These are phyloP conservation scores for Pulveroboletus sp. DNA, from an alignment of 768 basidiomycete genomes.

Conservation along the genomic window DNA sequence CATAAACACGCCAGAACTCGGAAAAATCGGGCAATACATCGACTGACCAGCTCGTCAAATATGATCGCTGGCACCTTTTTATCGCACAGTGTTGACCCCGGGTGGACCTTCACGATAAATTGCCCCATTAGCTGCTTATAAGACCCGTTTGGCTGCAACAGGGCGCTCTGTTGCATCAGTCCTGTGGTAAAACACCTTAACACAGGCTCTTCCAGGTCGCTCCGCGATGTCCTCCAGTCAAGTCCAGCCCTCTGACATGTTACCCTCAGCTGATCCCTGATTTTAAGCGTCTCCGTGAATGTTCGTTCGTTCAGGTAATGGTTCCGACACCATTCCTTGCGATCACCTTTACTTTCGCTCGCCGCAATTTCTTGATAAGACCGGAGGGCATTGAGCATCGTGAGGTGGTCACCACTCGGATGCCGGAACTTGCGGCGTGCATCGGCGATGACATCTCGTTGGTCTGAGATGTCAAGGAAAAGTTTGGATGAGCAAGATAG, in stretches of 20 bases:
- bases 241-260: conserved; percentile 58
- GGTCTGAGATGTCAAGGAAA: conserved; percentile 71
- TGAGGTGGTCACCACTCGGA: conserved; percentile 86
- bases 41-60: conserved; percentile 86
- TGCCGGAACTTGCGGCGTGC: conserved; percentile 78
- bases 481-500: conserved; percentile 77
- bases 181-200: conserved; percentile 72
- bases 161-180: conserved; percentile 76
- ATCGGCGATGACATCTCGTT: conserved; percentile 67
- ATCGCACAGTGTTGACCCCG: conserved; percentile 74
- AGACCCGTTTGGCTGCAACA: conserved; percentile 77
- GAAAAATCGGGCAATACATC: neutral
- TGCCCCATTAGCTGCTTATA: conserved; percentile 82
- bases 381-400: conserved; percentile 77
- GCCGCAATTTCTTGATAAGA: conserved; percentile 70
- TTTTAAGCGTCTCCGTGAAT: conserved; percentile 71
- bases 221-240: conserved; percentile 54
- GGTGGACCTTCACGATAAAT: conserved; percentile 85
- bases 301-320: conserved; percentile 83
- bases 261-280: conserved; percentile 70
- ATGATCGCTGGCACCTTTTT: conserved; percentile 85
- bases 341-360: conserved; percentile 41
- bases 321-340: conserved; percentile 76
- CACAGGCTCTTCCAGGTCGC: conserved; percentile 64
- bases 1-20: neutral